Evolutionary conservation across 306 rosid species (phyloP), one percentile per base, ranked within the genome.

Genomic region (Vigna radiata): DNA sequence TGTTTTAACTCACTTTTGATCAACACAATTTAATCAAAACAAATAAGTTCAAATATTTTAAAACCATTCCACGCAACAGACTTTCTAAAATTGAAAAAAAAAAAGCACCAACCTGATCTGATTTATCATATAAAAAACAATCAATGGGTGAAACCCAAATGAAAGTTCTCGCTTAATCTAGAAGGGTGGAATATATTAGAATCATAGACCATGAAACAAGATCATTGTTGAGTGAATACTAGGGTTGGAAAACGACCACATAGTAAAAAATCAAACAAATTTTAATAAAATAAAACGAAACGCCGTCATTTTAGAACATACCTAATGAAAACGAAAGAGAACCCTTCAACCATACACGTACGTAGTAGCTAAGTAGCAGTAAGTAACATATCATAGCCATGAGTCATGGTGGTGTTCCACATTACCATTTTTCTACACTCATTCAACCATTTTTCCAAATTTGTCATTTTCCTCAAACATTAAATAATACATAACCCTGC

Each of bases 231-330:
- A 53, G 6, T 39, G 9, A 70, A n/a, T 29, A 55, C 23, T 6
- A 1, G 16, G 6, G 16, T 15, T 76, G 1, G 23, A 53, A 53
- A 65, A 66, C 6, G 61, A 77, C 53, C 1, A 18, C 27, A 15
- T 13, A 0, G 27, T 25, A 46, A 19, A 6, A 54, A 12, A 55
- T 4, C 0, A 15, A 60, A 9, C 33, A 29, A 59, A 9, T 11
- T 4, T 33, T 0, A 70, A 8, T 39, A 56, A n/a, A 60, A 36
- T 6, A 6, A 36, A 4, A 14, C 8, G 41, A 23, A 49, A 5
- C 68, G 79, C 83, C 66, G 83, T 54, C 79, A 65, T 64, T 73
- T 53, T 79, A 55, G 83, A 79, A 79, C 69, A 11, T 8, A 52
- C 73, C 62, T 6, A 61, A 36, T 33, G 39, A 55, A 60, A 31